Base-by-base conservation (phyloP, 768 basidiomycete genomes). In the Exidia glandulosa region DNA sequence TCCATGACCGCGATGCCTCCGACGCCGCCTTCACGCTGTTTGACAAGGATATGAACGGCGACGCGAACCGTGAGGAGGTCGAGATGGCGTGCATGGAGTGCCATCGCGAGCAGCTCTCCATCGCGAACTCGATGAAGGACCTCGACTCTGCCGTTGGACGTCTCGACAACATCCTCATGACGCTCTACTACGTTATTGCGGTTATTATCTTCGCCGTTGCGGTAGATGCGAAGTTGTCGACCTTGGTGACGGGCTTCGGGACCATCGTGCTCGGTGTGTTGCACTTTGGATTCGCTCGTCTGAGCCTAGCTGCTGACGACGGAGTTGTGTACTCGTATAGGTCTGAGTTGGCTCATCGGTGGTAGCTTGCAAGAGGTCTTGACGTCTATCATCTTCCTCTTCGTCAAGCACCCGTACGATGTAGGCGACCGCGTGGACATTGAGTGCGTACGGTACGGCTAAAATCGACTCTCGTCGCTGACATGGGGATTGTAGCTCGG, bases 281-380 rank as follows among this genome's bases (percentile, higher is more conserved):
- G 16, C 7, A 32, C 10, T 31, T 57, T 9, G 32, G 57, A 41
- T 16, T 54, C 58, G 58, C 33, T 25, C 31, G 12, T 59, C 64
- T 59, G 66, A 32, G 30, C 36, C 61, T 58, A 34, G n/a, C n/a
- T n/a, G n/a, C n/a, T n/a, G n/a, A n/a, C n/a, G 41, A 45, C 9
- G 0, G 9, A 23, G 9, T 12, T 14, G 16, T 45, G 41, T 19
- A 6, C 19, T 14, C 41, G 41, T 45, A n/a, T 59, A 84, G 85
- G 85, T 66, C 76, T 92, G 48, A 88, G 87, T 63, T 93, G 90
- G 90, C 81, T 93, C 59, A 90, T 94, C 64, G 93, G 92, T 37
- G 77, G 78, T 50, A 88, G 84, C 58, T 77, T 89, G 62, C 82
- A 88, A 63, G 90, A 93, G 70, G 83, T 94, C 50, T 77, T 94